These are phyloP conservation scores for Stellera chamaejasme DNA, from an alignment of 345 rosid genomes.

Conservation along the genomic window DNA sequence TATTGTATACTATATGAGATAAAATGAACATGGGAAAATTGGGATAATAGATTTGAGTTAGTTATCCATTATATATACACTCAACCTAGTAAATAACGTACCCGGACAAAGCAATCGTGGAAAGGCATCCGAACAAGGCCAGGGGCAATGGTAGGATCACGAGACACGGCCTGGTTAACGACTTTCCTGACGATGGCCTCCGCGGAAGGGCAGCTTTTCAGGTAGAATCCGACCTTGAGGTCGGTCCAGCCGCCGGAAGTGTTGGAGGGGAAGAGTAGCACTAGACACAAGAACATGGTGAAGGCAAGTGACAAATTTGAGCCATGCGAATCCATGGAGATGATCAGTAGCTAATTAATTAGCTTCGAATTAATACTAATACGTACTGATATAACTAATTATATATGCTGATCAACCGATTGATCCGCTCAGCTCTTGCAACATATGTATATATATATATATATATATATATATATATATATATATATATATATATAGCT, in stretches of 20 bases:
- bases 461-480: neutral
- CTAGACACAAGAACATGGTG: neutral
- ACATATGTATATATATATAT: neutral
- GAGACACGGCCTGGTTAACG: slow-evolving; percentile 14
- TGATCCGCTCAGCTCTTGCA: neutral
- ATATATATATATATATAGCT: neutral
- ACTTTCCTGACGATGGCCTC: slow-evolving; percentile 19
- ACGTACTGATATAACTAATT: no score
- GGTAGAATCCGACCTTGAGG: slow-evolving; percentile 20
- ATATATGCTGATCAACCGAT: no score
- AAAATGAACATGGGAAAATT: no score
- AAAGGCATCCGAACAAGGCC: slow-evolving; percentile 30
- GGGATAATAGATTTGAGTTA: no score
- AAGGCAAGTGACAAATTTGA: neutral
- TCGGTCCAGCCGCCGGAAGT: slow-evolving; percentile 7
- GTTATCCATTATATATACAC: no score
- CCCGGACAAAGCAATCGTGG: slow-evolving; percentile 34
- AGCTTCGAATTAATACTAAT: no score
- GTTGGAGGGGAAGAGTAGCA: neutral
- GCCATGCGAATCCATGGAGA: no score
- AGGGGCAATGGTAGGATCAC: slow-evolving; percentile 21
- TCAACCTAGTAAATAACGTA: no score
- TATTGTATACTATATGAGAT: no score
- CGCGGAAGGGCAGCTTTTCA: slow-evolving; percentile 15
- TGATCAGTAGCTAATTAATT: no score